A percentile compares a stretch with the other conserved stretches of the same genome.
These are phyloP conservation scores for Leccinellum luteum DNA, from an alignment of 768 basidiomycete species.

Conservation along the genomic window DNA sequence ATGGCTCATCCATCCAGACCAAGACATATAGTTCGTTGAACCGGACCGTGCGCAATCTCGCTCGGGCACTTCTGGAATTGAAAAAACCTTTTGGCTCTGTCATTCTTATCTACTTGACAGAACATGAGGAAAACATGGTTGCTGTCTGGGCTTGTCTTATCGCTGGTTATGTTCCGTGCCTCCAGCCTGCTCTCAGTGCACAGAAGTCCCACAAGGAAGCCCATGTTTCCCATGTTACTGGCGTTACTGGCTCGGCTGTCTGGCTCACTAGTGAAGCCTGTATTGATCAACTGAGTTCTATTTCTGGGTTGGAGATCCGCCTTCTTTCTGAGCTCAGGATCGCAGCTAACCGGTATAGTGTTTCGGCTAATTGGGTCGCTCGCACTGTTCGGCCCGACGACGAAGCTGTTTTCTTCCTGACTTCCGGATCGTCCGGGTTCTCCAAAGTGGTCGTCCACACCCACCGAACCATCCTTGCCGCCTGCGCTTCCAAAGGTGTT, in stretches of 20 bases:
- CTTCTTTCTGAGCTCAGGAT: constrained; percentile 17
- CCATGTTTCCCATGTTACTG: constrained; percentile 12
- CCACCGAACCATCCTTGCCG: not conserved
- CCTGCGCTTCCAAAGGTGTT: not conserved
- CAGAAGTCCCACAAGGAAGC: not conserved
- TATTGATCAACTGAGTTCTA: constrained; percentile 11
- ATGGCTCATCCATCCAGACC: constrained; percentile 20
- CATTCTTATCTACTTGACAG: not conserved
- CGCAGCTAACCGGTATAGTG: constrained; percentile 16
- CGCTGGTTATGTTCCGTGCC: not conserved
- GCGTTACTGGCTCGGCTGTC: constrained; percentile 14
- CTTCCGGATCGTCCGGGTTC: not conserved
- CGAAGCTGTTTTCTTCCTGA: not conserved
- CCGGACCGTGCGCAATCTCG: not conserved
- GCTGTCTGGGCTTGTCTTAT: not conserved
- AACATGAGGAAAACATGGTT: not conserved
- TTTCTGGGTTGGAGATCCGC: constrained; percentile 14
- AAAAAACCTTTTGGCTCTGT: not conserved
- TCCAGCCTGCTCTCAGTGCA: not conserved
- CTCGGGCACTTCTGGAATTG: not conserved
- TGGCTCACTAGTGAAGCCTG: constrained; percentile 25
- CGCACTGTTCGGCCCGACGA: not conserved
- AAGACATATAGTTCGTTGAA: not conserved
- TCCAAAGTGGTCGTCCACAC: not conserved
- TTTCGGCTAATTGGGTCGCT: constrained; percentile 9